These are phyloP conservation scores for Pythium sp. DNA, from an alignment of 352 stramenopile species.

Conservation along the genomic window DNA sequence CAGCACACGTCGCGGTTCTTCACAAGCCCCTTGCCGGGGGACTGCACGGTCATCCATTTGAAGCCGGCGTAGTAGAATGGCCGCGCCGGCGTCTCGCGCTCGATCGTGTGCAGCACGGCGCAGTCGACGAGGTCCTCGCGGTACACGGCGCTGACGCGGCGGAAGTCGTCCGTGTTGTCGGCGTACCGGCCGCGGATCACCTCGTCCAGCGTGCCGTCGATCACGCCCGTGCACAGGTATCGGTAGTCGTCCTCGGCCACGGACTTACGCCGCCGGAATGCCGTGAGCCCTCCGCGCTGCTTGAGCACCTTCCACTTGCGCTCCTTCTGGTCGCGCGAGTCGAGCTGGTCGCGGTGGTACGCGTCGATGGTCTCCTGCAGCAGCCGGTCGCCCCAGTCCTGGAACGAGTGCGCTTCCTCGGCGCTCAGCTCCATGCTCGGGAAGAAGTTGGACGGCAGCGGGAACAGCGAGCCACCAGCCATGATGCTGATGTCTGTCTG, in stretches of 20 bases:
- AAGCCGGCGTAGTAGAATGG: constrained; percentile 78
- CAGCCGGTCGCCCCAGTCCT: constrained; percentile 60
- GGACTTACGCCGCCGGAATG: constrained; percentile 54
- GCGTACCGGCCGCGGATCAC: constrained; percentile 76
- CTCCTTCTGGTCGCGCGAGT: constrained; percentile 56
- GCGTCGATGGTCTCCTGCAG: constrained; percentile 66
- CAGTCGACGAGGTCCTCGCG: constrained; percentile 77
- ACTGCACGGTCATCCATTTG: constrained; percentile 82
- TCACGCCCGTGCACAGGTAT: constrained; percentile 59
- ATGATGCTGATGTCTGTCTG: constrained; percentile 9
- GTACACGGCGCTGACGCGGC: constrained; percentile 69
- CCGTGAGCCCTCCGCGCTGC: constrained; percentile 50
- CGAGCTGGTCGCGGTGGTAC: constrained; percentile 66
- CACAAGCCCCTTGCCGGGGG: constrained; percentile 61
- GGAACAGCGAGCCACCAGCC: constrained; percentile 35
- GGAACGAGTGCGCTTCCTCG: constrained; percentile 49
- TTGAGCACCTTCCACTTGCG: constrained; percentile 76
- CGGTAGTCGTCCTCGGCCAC: constrained; percentile 48
- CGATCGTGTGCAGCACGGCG: constrained; percentile 64
- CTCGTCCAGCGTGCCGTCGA: constrained; percentile 71
- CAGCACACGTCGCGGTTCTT: constrained; percentile 81
- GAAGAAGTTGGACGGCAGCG: constrained; percentile 62
- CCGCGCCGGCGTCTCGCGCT: constrained; percentile 36
- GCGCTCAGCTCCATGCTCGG: constrained; percentile 42
- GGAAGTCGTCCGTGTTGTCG: constrained; percentile 65